A percentile compares a stretch with the other conserved stretches of the same genome.
phyloP scores from a whole-genome alignment of 2,329 filamentous ascomycete species.

The Penicillium sp. region DNA sequence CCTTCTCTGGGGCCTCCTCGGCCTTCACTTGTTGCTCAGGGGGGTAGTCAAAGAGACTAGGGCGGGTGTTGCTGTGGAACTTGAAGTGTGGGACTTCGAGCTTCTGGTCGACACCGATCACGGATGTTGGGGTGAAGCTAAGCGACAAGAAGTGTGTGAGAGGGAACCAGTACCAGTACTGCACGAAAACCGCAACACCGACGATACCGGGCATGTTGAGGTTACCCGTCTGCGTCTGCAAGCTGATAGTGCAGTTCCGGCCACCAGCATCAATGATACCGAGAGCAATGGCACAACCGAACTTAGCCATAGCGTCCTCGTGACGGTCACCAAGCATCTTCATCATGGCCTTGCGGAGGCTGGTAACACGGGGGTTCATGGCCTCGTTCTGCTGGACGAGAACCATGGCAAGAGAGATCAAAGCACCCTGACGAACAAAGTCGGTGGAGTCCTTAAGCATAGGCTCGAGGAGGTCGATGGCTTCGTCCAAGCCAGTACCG shows the following conservation, averaged over 20 bases:
- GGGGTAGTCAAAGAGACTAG: slow-evolving; percentile 96
- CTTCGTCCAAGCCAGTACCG: slow-evolving; percentile 91
- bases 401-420: slow-evolving; percentile 95
- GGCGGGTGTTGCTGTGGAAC: slow-evolving; percentile 90
- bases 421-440: slow-evolving; percentile 93
- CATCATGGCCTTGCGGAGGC: slow-evolving; percentile 87
- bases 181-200: slow-evolving; percentile 95
- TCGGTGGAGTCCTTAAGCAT: slow-evolving; percentile 99
- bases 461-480: slow-evolving; percentile 92
- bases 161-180: slow-evolving; percentile 99
- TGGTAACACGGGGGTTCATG: slow-evolving; percentile 94
- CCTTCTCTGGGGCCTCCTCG: slow-evolving; percentile 87
- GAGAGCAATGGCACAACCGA: slow-evolving; percentile 87
- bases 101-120: slow-evolving; percentile 92
- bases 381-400: slow-evolving; percentile 99
- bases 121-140: slow-evolving; percentile 92
- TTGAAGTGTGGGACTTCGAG: slow-evolving; percentile 92
- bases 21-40: slow-evolving; percentile 94
- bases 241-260: slow-evolving; percentile 94
- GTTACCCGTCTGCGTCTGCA: slow-evolving; percentile 97
- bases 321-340: slow-evolving; percentile 94
- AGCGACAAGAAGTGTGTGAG: slow-evolving; percentile 96
- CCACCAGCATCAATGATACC: slow-evolving; percentile 98
- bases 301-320: slow-evolving; percentile 99
- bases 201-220: slow-evolving; percentile 98